Conservation (phyloP, 179 eudicot species). For the Pouteria campechiana region DNA sequence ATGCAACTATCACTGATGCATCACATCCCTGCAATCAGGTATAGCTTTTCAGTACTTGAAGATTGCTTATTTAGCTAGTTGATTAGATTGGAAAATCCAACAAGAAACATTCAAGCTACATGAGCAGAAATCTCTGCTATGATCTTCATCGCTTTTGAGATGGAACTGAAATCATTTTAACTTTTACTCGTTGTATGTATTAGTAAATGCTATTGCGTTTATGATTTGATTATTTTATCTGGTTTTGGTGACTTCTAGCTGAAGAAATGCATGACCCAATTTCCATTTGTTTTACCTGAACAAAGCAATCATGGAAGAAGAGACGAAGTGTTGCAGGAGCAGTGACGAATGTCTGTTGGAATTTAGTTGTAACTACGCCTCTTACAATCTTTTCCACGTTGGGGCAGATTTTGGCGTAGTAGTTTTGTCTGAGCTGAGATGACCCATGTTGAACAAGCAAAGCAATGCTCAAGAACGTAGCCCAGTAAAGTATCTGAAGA, state of each 20-base stretch:
- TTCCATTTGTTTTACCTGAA: slow-evolving; percentile 22
- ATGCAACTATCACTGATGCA: slow-evolving; percentile 55
- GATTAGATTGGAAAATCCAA: background rate
- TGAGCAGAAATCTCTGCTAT: background rate
- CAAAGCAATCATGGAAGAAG: slow-evolving; percentile 69
- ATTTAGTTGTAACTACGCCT: slow-evolving; percentile 36
- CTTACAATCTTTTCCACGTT: slow-evolving; percentile 56
- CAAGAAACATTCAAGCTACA: background rate
- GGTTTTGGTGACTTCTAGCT: too few species aligned
- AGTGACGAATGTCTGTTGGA: slow-evolving; percentile 54
- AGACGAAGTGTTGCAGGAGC: slow-evolving; percentile 64
- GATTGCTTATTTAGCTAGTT: too few species aligned
- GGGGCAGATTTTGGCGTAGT: slow-evolving; percentile 60
- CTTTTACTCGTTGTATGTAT: too few species aligned
- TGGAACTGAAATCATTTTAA: too few species aligned
- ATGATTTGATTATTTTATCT: too few species aligned
- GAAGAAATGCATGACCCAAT: too few species aligned
- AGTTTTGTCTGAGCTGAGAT: slow-evolving; percentile 29
- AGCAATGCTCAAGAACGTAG: too few species aligned
- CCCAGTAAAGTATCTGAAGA: too few species aligned
- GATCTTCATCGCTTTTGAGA: too few species aligned
- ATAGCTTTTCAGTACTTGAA: too few species aligned
- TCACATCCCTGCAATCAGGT: slow-evolving; percentile 74
- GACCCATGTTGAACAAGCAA: too few species aligned
- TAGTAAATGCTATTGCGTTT: too few species aligned